These are phyloP conservation scores for Pichia sp. DNA, from an alignment of 1,139 yeast genomes.

Conservation along the genomic window DNA sequence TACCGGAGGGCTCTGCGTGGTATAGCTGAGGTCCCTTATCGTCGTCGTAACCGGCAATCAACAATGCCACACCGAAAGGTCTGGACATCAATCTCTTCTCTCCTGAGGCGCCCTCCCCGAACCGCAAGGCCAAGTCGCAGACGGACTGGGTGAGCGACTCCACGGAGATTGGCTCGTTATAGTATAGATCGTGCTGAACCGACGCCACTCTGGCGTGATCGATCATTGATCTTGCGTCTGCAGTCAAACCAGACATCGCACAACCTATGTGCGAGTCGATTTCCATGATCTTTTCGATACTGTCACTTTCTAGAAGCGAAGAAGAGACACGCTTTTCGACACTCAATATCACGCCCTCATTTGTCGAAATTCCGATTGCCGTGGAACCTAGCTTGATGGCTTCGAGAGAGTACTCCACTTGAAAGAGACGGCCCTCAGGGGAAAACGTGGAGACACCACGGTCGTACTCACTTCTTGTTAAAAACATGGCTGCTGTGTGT, in stretches of 20 bases:
- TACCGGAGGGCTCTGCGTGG: slow-evolving; percentile 99
- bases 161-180: slow-evolving; percentile 88
- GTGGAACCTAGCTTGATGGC: slow-evolving; percentile 97
- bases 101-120: slow-evolving; percentile 98
- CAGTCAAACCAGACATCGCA: slow-evolving; percentile 98
- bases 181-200: slow-evolving; percentile 81
- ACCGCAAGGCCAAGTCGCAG: slow-evolving; percentile 92
- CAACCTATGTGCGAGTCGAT: slow-evolving; percentile 93
- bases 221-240: slow-evolving; percentile 97
- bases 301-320: slow-evolving; percentile 80
- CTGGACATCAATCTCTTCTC: slow-evolving; percentile 97
- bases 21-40: slow-evolving; percentile 94
- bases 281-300: slow-evolving; percentile 94
- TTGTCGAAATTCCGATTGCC: slow-evolving; percentile 95
- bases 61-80: slow-evolving; percentile 97
- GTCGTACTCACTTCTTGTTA: slow-evolving; percentile 98
- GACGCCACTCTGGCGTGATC: slow-evolving; percentile 96
- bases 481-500: slow-evolving; percentile 55
- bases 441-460: slow-evolving; percentile 98
- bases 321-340: slow-evolving; percentile 98
- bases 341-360: slow-evolving; percentile 93
- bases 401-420: slow-evolving; percentile 95
- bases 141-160: slow-evolving; percentile 95
- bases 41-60: slow-evolving; percentile 90
- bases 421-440: slow-evolving; percentile 97